Evolutionary conservation across 2,329 filamentous ascomycete species (phyloP), one percentile per base, ranked within the genome.

Genomic region (Sclerotinia nivalis): DNA sequence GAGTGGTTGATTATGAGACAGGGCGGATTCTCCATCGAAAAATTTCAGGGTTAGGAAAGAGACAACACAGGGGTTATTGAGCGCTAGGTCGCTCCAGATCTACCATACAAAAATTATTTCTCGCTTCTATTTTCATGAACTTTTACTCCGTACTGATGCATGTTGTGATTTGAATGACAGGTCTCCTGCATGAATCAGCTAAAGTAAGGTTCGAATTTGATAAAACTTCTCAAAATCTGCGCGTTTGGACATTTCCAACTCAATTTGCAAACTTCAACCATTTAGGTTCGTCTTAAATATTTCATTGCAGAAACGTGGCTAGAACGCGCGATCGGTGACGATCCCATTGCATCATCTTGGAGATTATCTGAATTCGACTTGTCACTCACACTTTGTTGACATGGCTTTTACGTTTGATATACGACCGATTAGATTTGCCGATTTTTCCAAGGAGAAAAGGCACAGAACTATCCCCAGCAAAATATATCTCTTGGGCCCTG

Each of bases 201-300:
- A 28, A 45, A 25, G 28, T 34, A n/a, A 25, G 31, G 34, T 50
- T 37, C 28, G 22, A 37, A 37, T n/a, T 20, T n/a, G 20, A n/a
- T 15, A 43, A 28, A 43, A 28, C 40, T 52, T 13, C 31, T 40
- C 34, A n/a, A 40, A 52, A 52, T 43, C 18, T 52, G 47, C 61
- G 37, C 47, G 61, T 64, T 64, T 52, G 47, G 47, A 64, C 34
- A 10, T 13, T 64, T 25, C 28, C 13, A 43, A 4, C 10, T 28
- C 28, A 28, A 28, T 28, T 64, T 47, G 61, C 61, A 52, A 64
- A 64, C 61, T 28, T 64, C 61, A 64, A 40, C 61, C n/a, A 2
- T 52, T 64, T 52, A 8, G 49, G 47, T 22, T 64, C 61, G 60
- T 37, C 45, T 37, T 50, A 50, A 45, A 37, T 25, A 22, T 18